Evolutionary conservation across 371 early-diverging fungal species (phyloP).

Genomic region (Mortierella sp.): DNA sequence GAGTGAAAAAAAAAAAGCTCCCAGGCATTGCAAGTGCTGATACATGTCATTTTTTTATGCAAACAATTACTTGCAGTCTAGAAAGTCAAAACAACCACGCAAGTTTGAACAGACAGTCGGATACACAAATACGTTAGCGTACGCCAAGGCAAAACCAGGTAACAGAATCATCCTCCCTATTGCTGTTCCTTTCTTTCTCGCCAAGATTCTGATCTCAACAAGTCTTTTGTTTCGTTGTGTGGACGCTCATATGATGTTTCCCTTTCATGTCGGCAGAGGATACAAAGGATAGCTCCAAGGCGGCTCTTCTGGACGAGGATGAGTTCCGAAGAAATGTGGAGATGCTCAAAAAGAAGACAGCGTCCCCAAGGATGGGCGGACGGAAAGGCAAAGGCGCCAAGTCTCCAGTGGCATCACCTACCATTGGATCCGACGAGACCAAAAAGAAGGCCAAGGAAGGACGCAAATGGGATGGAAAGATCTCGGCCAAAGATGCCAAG

Average conservation of each 20-base stretch:
- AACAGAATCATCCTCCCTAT: conserved; percentile 1
- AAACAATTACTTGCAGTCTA: conserved; percentile 44
- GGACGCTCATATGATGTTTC: background rate
- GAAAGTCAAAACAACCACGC: conserved; percentile 71
- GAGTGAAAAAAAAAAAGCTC: too few species aligned
- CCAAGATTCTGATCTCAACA: conserved; percentile 1
- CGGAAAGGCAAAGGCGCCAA: conserved; percentile 51
- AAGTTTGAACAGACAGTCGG: conserved; percentile 88
- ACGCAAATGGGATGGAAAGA: conserved; percentile 74
- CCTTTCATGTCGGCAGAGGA: conserved; percentile 32
- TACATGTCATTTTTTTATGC: too few species aligned
- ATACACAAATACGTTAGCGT: conserved; percentile 79
- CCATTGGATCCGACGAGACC: conserved; percentile 48
- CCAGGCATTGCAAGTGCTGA: too few species aligned
- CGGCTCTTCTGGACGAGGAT: conserved; percentile 64
- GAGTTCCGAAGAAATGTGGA: conserved; percentile 73
- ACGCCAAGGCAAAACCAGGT: conserved; percentile 70
- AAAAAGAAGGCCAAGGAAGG: conserved; percentile 62
- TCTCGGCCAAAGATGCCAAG: conserved; percentile 73
- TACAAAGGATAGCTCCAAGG: conserved; percentile 12
- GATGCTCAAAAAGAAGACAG: conserved; percentile 57
- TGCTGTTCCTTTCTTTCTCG: too few species aligned
- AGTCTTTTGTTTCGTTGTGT: background rate
- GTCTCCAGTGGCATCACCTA: conserved; percentile 49
- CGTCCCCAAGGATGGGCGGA: conserved; percentile 49